Base-by-base conservation (phyloP, 2,329 filamentous ascomycete species). In the Fusarium sp. region DNA sequence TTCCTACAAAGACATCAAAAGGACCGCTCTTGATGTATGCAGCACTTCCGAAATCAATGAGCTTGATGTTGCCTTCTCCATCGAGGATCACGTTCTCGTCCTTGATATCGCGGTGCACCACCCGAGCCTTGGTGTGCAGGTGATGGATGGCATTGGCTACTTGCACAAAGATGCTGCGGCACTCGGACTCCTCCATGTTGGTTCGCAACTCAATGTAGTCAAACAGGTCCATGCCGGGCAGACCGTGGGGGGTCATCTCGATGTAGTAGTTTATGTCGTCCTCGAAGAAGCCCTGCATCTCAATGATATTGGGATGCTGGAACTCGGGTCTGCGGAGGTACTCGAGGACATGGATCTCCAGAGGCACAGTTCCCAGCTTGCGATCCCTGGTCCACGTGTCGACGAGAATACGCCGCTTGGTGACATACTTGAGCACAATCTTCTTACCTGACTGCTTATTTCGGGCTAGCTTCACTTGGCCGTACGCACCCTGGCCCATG, bases 1-100 rank as follows among this genome's bases (percentile, higher is more conserved):
- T 99, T 68, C 97, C 97, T 61, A 99, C 97, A 85, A 99, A 99
- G 16, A 99, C 97, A 82, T 98, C 95, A 87, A 99, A 99, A 54
- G 97, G 97, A 16, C 97, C 97, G 82, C 93, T 98, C 86, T 97
- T 98, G 87, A 98, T 97, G 82, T 99, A 99, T 72, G 97, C 95
- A 68, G 97, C 97, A 81, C 95, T 98, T 70, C 97, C 97, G 84
- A 99, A 99, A 83, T 99, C 97, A 77, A 98, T 98, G 79, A 99
- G 87, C 85, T 98, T 98, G 84, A 99, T 97, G 77, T 93, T 92
- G 30, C 96, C 95, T 81, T 98, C 95, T 39, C 97, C 96, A 80
- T 99, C 97, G 18, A 99, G 87, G 65, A 99, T 94, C 34, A 99
- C 94, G 78, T 99, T 99, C 84, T 99, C 97, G 79, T 99, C 97